phyloP scores from a whole-genome alignment of 495 filamentous ascomycete species.

The Penicillium desertorum region DNA sequence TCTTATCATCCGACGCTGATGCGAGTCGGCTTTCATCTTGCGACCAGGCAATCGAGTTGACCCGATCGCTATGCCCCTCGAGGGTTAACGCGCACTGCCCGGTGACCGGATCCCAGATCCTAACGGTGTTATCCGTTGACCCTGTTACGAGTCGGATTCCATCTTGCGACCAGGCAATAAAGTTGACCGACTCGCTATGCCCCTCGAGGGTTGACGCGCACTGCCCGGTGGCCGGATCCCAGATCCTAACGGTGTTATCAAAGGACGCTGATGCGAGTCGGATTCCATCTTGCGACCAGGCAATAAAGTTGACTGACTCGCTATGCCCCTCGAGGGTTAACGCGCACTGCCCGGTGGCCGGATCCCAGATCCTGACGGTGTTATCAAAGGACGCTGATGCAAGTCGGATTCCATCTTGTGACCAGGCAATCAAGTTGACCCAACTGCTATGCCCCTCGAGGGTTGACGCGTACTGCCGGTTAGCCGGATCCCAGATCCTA shows the following conservation, averaged over 20 bases:
- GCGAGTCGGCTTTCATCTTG: constrained; percentile 15
- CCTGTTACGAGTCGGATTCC: constrained; percentile 12
- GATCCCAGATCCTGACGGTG: constrained; percentile 47
- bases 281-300: constrained; percentile 22
- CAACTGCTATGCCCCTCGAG: background rate
- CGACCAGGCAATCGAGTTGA: background rate
- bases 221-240: background rate
- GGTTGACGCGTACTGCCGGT: no score
- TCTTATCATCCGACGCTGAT: constrained; percentile 11
- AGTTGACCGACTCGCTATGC: background rate
- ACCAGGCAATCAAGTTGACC: background rate
- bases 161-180: constrained; percentile 7
- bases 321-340: constrained; percentile 18
- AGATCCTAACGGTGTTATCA: constrained; percentile 16
- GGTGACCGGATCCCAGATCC: constrained; percentile 9
- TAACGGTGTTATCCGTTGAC: constrained; percentile 12
- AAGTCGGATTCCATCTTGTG: constrained; percentile 11
- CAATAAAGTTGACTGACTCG: constrained; percentile 15
- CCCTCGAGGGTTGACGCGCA: constrained; percentile 4
- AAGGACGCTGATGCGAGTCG: constrained; percentile 15
- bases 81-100: constrained; percentile 6
- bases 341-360: constrained; percentile 59
- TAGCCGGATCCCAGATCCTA: constrained; percentile 53
- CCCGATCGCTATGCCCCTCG: constrained; percentile 6
- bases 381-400: constrained; percentile 13